Conservation (phyloP, 352 stramenopile species). For the Globisporangium barbulae region DNA sequence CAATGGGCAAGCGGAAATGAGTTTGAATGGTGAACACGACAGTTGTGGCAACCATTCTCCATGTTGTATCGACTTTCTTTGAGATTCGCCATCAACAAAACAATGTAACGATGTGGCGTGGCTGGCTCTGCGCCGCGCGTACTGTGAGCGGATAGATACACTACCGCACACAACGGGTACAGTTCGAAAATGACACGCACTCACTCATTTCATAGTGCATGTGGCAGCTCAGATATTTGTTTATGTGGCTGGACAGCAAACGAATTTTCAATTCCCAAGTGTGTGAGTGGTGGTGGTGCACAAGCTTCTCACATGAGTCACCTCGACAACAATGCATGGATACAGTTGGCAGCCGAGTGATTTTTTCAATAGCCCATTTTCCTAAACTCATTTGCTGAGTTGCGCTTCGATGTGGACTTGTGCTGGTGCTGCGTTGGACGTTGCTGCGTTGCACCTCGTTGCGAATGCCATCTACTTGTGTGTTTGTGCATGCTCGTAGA, state of each 20-base stretch:
- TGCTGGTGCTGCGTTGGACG: no score
- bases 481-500: no score
- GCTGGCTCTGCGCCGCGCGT: no score
- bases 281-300: not conserved
- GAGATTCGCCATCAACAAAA: no score
- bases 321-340: not conserved
- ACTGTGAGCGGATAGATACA: constrained; percentile 7
- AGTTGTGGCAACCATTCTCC: no score
- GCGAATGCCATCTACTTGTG: no score
- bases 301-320: not conserved
- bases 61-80: no score
- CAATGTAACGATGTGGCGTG: no score
- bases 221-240: not conserved
- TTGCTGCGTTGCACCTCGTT: no score
- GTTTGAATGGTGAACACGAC: no score
- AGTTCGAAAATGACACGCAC: constrained; percentile 9
- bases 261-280: not conserved
- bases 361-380: not conserved
- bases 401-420: not conserved
- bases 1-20: no score
- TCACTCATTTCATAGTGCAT: constrained; percentile 2
- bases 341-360: not conserved
- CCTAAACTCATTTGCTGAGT: not conserved
- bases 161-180: not conserved
- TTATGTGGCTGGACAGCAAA: not conserved